A percentile compares a stretch with the other conserved stretches of the same genome.
phyloP scores from a whole-genome alignment of 768 basidiomycete species.

The Mrakia blollopis region DNA sequence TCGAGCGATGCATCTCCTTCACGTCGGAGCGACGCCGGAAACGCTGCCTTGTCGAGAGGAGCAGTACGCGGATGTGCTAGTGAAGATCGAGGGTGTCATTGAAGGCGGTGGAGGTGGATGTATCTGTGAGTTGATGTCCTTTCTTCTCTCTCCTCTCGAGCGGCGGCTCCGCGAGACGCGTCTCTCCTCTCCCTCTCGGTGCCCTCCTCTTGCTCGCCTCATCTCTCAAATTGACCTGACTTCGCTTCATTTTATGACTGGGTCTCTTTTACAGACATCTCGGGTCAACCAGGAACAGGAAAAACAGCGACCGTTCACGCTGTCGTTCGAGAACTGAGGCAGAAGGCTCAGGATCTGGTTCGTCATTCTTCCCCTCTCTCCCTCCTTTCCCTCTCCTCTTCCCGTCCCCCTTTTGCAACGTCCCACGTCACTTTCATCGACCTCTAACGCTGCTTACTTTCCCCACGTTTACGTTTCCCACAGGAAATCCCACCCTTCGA shows the following conservation, averaged over 20 bases:
- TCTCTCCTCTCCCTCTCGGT: not conserved
- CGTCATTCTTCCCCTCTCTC: conserved; percentile 38
- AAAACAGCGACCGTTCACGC: conserved; percentile 98
- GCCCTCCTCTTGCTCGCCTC: not conserved
- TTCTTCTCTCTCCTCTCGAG: not conserved
- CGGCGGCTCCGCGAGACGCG: not conserved
- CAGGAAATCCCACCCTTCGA: conserved; percentile 92
- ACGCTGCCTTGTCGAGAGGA: conserved; percentile 80
- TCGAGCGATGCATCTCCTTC: conserved; percentile 81
- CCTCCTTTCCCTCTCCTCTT: not conserved
- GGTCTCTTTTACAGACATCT: conserved; percentile 75
- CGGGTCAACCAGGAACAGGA: conserved; percentile 96
- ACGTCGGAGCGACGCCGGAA: conserved; percentile 89
- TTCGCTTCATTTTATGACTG: no score
- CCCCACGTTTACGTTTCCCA: no score
- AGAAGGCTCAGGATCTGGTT: conserved; percentile 77
- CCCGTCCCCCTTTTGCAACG: no score
- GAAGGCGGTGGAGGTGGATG: conserved; percentile 94
- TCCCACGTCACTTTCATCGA: no score
- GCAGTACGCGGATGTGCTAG: conserved; percentile 71
- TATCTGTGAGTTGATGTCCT: conserved; percentile 61
- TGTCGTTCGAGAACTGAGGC: conserved; percentile 79
- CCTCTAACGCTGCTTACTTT: no score
- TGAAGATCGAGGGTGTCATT: conserved; percentile 72
- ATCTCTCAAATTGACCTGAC: not conserved